phyloP scores from a whole-genome alignment of 2,329 filamentous ascomycete species.

The Aspergillus novoparasiticus region DNA sequence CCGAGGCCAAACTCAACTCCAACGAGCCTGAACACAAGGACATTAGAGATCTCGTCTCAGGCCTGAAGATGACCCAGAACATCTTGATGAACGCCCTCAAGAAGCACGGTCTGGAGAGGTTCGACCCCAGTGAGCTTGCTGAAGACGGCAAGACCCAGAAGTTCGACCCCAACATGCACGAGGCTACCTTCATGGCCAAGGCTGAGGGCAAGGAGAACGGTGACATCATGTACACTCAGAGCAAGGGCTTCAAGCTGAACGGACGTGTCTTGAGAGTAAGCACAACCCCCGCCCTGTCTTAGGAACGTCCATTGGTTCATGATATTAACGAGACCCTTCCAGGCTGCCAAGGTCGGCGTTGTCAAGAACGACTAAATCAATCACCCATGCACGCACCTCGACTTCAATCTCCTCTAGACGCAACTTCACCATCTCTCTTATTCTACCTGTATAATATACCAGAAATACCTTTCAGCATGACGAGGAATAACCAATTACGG shows the following conservation, averaged over 20 bases:
- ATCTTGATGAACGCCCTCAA: slow-evolving; percentile 85
- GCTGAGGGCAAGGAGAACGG: slow-evolving; percentile 86
- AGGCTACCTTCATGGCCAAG: slow-evolving; percentile 93
- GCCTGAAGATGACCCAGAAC: slow-evolving; percentile 90
- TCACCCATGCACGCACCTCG: not conserved
- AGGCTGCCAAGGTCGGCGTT: slow-evolving; percentile 91
- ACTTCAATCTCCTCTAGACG: slow-evolving; percentile 7
- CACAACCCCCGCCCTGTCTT: slow-evolving; percentile 9
- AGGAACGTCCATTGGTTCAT: not conserved
- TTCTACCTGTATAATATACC: slow-evolving; percentile 40
- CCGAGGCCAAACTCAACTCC: slow-evolving; percentile 67
- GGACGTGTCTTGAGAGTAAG: slow-evolving; percentile 75
- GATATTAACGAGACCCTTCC: slow-evolving; percentile 6
- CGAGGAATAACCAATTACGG: slow-evolving; percentile 23
- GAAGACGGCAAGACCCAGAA: slow-evolving; percentile 66
- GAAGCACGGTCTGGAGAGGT: slow-evolving; percentile 91
- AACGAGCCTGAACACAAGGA: slow-evolving; percentile 67
- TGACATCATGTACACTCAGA: slow-evolving; percentile 87
- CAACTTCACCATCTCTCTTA: slow-evolving; percentile 12
- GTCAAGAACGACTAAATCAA: slow-evolving; percentile 71
- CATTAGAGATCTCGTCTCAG: slow-evolving; percentile 78
- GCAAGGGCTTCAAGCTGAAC: slow-evolving; percentile 94
- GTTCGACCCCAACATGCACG: slow-evolving; percentile 95
- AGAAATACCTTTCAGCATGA: slow-evolving; percentile 30
- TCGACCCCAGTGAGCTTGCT: slow-evolving; percentile 64